Evolutionary conservation across 805 yeast genomes (phyloP).

Genomic region (Pichia gijzeniarum): DNA sequence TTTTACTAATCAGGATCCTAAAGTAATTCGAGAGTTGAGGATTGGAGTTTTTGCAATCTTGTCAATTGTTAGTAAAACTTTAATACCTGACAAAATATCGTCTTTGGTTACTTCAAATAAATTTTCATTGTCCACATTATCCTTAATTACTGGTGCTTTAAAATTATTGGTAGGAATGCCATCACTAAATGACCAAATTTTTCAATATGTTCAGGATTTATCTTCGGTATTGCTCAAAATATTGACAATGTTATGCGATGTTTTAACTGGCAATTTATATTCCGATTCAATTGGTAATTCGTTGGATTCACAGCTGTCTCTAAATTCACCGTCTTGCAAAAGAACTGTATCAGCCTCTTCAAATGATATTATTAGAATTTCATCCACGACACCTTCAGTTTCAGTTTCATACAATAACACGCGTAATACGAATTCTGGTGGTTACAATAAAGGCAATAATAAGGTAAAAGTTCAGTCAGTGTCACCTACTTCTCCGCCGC

Average conservation of each 20-base stretch:
- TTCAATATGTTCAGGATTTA: constrained; percentile 16
- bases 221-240: constrained; percentile 15
- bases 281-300: not conserved
- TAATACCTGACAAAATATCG: constrained; percentile 13
- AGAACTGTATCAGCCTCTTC: constrained; percentile 5
- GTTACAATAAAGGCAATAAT: not conserved
- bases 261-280: not conserved
- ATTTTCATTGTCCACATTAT: constrained; percentile 14
- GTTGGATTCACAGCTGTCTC: not conserved
- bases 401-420: not conserved
- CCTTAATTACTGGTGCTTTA: constrained; percentile 23
- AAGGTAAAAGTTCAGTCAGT: not conserved
- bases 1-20: not conserved
- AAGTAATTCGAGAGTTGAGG: constrained; percentile 19
- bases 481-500: no score
- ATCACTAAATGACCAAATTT: constrained; percentile 14
- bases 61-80: constrained; percentile 18
- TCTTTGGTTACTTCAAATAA: constrained; percentile 16
- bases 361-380: not conserved
- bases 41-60: constrained; percentile 23
- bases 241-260: constrained; percentile 1
- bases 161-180: constrained; percentile 21
- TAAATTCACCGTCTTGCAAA: constrained; percentile 1
- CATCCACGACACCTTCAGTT: not conserved
- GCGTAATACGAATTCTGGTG: no score